Percentiles rank a stretch among this genome's conserved stretches.
Evolutionary conservation across 2,329 filamentous ascomycete genomes (phyloP).

Genomic region (Phyllosticta citribraziliensis): DNA sequence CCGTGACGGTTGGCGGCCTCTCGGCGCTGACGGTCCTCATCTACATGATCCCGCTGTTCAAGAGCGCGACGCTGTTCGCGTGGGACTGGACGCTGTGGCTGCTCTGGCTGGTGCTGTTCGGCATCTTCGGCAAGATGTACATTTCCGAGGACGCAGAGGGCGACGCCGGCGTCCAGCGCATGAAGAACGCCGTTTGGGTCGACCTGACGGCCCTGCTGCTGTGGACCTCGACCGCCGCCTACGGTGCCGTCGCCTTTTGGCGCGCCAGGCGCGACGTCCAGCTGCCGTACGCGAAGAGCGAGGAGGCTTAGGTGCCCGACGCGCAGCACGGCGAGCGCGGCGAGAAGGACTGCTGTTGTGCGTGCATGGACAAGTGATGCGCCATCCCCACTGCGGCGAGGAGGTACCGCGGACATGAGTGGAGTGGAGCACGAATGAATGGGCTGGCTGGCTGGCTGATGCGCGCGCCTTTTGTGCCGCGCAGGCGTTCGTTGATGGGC

Average conservation of each 20-base stretch:
- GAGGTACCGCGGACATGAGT: too few species aligned
- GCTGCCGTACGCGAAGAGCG: neutral
- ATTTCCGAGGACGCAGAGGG: slow-evolving; percentile 58
- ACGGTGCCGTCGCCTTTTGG: slow-evolving; percentile 18
- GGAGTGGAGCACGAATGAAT: too few species aligned
- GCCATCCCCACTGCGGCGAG: too few species aligned
- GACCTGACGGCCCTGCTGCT: slow-evolving; percentile 65
- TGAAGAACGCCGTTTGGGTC: slow-evolving; percentile 83
- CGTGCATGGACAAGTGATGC: too few species aligned
- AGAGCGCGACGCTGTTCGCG: slow-evolving; percentile 41
- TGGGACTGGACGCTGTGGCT: slow-evolving; percentile 51
- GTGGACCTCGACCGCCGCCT: slow-evolving; percentile 58
- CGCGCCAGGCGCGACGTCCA: neutral
- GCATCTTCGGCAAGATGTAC: slow-evolving; percentile 73
- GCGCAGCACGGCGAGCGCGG: neutral
- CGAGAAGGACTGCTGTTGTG: neutral
- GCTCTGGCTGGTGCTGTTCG: slow-evolving; percentile 74
- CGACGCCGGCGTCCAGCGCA: slow-evolving; percentile 54
- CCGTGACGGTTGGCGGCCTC: slow-evolving; percentile 58
- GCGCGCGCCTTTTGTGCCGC: too few species aligned
- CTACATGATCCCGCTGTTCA: slow-evolving; percentile 53
- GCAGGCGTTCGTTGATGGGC: too few species aligned
- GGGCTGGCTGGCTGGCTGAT: too few species aligned
- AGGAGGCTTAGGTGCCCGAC: neutral
- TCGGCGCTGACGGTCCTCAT: slow-evolving; percentile 54